Evolutionary conservation across 495 filamentous ascomycete species (phyloP).

Genomic region (Aspergillus leporis): DNA sequence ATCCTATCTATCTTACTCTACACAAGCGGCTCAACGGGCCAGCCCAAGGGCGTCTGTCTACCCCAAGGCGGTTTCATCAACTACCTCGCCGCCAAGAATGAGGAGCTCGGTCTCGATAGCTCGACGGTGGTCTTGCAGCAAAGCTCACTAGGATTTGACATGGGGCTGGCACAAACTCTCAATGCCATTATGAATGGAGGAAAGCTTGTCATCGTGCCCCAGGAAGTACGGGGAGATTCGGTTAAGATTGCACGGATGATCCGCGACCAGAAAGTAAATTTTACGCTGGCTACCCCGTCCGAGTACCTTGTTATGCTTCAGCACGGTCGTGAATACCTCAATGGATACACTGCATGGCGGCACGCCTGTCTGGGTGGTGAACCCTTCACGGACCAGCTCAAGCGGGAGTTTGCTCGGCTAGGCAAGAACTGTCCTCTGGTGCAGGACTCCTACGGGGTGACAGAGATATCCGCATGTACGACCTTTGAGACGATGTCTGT

Average conservation of each 20-base stretch:
- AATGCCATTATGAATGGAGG: constrained; percentile 29
- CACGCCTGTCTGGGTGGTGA: constrained; percentile 3
- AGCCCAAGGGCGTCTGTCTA: constrained; percentile 39
- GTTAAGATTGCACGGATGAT: constrained; percentile 27
- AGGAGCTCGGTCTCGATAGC: background rate
- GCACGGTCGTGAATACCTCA: constrained; percentile 15
- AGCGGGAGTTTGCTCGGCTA: background rate
- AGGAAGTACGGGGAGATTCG: constrained; percentile 23
- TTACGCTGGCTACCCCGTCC: constrained; percentile 31
- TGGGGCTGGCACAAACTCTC: constrained; percentile 31
- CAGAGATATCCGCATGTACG: constrained; percentile 22
- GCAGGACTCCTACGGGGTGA: constrained; percentile 31
- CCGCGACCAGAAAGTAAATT: constrained; percentile 24
- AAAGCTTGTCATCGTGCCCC: constrained; percentile 20
- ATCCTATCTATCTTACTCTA: constrained; percentile 27
- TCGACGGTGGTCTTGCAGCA: constrained; percentile 30
- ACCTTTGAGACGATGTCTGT: background rate
- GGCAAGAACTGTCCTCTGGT: constrained; percentile 16
- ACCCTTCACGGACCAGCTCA: background rate
- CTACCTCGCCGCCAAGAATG: constrained; percentile 22
- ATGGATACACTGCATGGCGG: constrained; percentile 3
- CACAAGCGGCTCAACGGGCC: constrained; percentile 38
- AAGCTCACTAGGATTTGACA: constrained; percentile 34
- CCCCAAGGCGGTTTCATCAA: constrained; percentile 30
- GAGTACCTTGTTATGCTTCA: constrained; percentile 32